A percentile compares a stretch with the other conserved stretches of the same genome.
phyloP scores from a whole-genome alignment of 2,329 filamentous ascomycete genomes.

The Talaromyces sp. region DNA sequence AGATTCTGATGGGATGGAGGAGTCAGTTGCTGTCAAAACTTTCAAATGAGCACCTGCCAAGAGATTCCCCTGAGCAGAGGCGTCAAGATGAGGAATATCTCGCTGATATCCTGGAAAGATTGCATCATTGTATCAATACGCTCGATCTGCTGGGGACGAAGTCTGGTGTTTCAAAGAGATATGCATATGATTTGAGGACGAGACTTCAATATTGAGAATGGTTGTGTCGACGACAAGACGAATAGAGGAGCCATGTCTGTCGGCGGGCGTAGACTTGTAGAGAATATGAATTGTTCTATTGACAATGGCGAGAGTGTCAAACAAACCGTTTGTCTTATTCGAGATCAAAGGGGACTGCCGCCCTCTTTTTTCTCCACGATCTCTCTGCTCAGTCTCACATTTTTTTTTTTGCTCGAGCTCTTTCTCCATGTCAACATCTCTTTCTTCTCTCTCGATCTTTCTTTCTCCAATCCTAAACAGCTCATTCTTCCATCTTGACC shows the following conservation, averaged over 20 bases:
- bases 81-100: background rate
- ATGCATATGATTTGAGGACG: background rate
- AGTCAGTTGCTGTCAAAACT: background rate
- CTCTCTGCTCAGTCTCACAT: background rate
- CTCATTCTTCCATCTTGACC: background rate
- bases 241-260: background rate
- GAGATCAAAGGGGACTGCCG: background rate
- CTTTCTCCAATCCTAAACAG: background rate
- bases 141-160: background rate
- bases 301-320: background rate
- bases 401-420: background rate
- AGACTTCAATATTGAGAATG: background rate
- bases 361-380: background rate
- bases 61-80: background rate
- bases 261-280: background rate
- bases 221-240: background rate
- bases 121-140: background rate
- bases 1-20: background rate
- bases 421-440: background rate
- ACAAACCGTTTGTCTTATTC: background rate
- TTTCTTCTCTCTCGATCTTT: background rate
- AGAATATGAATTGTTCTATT: background rate
- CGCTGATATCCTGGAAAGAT: background rate
- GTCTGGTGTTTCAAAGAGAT: background rate
- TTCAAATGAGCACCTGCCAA: no score